Percentiles rank a stretch among this genome's conserved stretches.
Evolutionary conservation across 2,329 filamentous ascomycete genomes (phyloP).

Genomic region (Tolypocladium inflatum): DNA sequence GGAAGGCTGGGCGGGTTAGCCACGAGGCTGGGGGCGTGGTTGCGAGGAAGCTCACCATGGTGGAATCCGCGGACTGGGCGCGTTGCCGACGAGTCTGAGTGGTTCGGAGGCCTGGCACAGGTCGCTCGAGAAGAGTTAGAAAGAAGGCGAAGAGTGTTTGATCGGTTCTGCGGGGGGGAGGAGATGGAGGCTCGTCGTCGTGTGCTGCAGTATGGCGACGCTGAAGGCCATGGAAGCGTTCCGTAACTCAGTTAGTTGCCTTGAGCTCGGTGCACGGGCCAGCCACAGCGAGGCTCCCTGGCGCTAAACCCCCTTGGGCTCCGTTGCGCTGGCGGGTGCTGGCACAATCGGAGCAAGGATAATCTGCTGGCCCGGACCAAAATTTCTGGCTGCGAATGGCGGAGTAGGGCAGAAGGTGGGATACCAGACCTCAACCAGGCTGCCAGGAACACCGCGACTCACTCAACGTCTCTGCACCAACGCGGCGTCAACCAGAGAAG

Average conservation of each 20-base stretch:
- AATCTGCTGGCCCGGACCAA: constrained; percentile 29
- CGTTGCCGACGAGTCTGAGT: constrained; percentile 6
- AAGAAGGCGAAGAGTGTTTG: background rate
- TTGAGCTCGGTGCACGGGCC: constrained; percentile 26
- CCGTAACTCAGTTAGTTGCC: constrained; percentile 31
- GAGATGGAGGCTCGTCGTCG: constrained; percentile 1
- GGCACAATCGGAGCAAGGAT: constrained; percentile 24
- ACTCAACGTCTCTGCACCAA: constrained; percentile 14
- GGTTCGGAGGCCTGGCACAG: background rate
- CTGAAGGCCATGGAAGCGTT: constrained; percentile 25
- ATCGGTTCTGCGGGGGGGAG: background rate
- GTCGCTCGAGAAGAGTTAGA: background rate
- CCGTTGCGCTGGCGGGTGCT: constrained; percentile 6
- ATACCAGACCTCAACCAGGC: constrained; percentile 21
- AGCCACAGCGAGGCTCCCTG: constrained; percentile 9
- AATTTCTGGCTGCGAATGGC: constrained; percentile 26
- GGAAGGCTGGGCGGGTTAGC: constrained; percentile 58
- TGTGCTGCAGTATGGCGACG: constrained; percentile 11
- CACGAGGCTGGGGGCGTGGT: constrained; percentile 5
- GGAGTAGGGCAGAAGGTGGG: constrained; percentile 28
- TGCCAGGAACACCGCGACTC: constrained; percentile 20
- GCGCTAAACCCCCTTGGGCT: constrained; percentile 14
- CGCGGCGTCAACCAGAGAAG: constrained; percentile 19
- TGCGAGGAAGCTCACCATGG: constrained; percentile 28
- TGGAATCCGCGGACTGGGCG: constrained; percentile 21